Base-by-base conservation (phyloP, 1,284 basidiomycete genomes). In the Meira nashicola region DNA sequence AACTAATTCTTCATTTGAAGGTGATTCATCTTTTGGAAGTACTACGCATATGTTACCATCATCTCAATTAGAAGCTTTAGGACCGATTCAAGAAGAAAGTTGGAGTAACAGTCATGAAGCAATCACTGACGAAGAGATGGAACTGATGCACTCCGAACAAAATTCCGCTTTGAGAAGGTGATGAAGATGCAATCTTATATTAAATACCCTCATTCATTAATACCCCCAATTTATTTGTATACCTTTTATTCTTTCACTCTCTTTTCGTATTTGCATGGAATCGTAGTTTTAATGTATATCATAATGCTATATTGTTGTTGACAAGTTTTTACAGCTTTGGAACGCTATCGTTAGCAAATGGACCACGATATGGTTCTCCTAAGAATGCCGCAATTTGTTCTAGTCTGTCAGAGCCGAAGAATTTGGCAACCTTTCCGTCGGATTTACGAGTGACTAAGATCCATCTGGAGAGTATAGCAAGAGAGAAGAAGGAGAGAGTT, bases 331-430 rank as follows among this genome's bases (percentile, higher is more conserved):
- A 69, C 28, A 69, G 58, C 52, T 66, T 66, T 1, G 67, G 55
- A 8, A 63, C 48, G 8, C 43, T 51, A 7, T 61, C 61, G 54
- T 71, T 61, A 5, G 65, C 66, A 57, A 69, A 67, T 7, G 68
- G 68, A 0, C 70, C 70, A 17, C 66, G 63, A 61, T 71, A 73
- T 10, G 64, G 62, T 15, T 54, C 38, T 5, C 57, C 58, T 11
- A 73, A 46, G 54, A 57, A 69, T 11, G 68, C 65, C 5, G 68
- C 70, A 38, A 73, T 53, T 55, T 69, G 70, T 55, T 72, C 70
- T 48, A 68, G 66, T 9, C 70, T 39, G 44, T 72, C 70, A 19
- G 63, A 65, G 6, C 70, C 70, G 28, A 72, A 72, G 58, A 58
- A 71, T 37, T 41, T 19, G 5, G 43, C 52, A 25, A 39, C 60